Evolutionary conservation across 2,329 filamentous ascomycete species (phyloP).

Genomic region (Penicillium sp.): DNA sequence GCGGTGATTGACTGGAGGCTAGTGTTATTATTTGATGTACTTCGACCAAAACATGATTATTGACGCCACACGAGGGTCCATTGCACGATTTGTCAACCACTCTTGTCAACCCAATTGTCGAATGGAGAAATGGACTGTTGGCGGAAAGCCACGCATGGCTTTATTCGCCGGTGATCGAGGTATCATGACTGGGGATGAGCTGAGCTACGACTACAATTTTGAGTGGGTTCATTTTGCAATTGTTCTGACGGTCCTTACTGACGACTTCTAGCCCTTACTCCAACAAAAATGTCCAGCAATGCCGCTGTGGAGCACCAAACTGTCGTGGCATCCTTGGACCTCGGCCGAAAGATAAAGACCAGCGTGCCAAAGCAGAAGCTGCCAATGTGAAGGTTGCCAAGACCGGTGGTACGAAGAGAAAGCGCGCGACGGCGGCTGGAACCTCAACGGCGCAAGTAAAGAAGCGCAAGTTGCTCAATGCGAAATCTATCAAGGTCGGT

Average conservation of each 20-base stretch:
- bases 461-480: constrained; percentile 22
- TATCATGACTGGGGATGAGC: constrained; percentile 91
- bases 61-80: constrained; percentile 91
- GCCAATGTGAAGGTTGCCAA: constrained; percentile 16
- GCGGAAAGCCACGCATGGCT: constrained; percentile 91
- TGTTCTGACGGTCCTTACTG: constrained; percentile 4
- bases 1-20: constrained; percentile 14
- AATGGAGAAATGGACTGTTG: constrained; percentile 98
- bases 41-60: constrained; percentile 99
- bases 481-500: constrained; percentile 33
- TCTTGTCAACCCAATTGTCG: constrained; percentile 94
- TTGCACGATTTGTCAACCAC: constrained; percentile 97
- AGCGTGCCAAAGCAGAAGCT: constrained; percentile 30
- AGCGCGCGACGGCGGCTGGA: constrained; percentile 14
- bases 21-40: constrained; percentile 99
- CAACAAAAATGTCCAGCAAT: constrained; percentile 63
- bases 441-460: not conserved
- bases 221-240: constrained; percentile 48
- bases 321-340: constrained; percentile 64
- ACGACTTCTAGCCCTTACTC: constrained; percentile 51
- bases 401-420: constrained; percentile 33
- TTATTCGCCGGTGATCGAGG: constrained; percentile 88
- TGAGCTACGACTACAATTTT: constrained; percentile 90
- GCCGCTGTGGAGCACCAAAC: constrained; percentile 60
- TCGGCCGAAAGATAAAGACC: constrained; percentile 51